Evolutionary conservation across 352 stramenopile species (phyloP).

Genomic region (Phytophthora cajani): DNA sequence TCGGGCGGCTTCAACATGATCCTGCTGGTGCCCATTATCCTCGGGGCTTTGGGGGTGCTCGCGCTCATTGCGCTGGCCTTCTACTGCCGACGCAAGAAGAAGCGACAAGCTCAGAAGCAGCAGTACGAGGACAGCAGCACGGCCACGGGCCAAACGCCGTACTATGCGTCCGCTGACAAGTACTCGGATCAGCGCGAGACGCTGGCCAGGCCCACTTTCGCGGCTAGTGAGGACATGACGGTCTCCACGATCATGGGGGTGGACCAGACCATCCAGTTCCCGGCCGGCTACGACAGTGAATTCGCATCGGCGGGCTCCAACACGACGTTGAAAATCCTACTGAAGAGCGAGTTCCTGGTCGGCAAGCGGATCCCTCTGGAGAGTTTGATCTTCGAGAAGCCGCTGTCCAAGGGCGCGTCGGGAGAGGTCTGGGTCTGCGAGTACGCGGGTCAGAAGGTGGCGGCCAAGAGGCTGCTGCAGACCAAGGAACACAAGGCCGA

Average conservation of each 20-base stretch:
- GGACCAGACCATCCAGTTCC: constrained; percentile 14
- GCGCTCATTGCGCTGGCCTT: constrained; percentile 6
- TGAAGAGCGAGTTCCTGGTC: constrained; percentile 24
- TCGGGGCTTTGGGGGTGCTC: not conserved
- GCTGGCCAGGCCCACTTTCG: constrained; percentile 7
- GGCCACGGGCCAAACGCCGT: not conserved
- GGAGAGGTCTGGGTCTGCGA: constrained; percentile 52
- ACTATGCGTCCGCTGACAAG: not conserved
- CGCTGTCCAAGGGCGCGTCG: constrained; percentile 39
- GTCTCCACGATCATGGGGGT: not conserved
- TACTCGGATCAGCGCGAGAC: not conserved
- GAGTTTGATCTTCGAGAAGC: constrained; percentile 11
- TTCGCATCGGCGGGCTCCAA: constrained; percentile 14
- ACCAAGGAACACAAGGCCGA: constrained; percentile 24
- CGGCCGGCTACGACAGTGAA: constrained; percentile 2
- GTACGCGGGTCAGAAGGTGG: constrained; percentile 36
- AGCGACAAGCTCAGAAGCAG: not conserved
- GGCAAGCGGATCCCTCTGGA: constrained; percentile 40
- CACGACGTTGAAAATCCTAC: constrained; percentile 14
- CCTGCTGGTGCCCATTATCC: constrained; percentile 26
- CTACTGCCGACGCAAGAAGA: constrained; percentile 14
- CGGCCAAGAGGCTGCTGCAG: constrained; percentile 47
- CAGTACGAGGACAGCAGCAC: constrained; percentile 1
- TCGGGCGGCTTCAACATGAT: constrained; percentile 19
- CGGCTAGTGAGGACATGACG: constrained; percentile 7